phyloP scores from a whole-genome alignment of 2,329 filamentous ascomycete species.

The Basipetospora chlamydospora region DNA sequence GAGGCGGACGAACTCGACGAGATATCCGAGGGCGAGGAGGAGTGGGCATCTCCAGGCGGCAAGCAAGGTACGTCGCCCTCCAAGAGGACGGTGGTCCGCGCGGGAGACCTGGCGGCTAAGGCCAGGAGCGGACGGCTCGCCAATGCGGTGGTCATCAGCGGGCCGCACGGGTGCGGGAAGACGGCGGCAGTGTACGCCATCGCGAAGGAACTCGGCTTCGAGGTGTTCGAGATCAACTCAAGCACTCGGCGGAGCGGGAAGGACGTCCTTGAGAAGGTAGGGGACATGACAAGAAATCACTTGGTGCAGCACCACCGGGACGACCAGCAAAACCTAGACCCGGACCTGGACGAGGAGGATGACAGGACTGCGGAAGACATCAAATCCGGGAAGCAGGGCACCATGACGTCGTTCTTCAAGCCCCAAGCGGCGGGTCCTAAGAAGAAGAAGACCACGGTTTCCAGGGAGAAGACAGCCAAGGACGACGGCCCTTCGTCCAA shows the following conservation, averaged over 20 bases:
- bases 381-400: conserved; percentile 59
- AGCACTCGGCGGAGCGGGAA: conserved; percentile 72
- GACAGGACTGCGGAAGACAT: conserved; percentile 32
- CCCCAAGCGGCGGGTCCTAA: conserved; percentile 22
- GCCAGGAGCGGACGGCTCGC: conserved; percentile 36
- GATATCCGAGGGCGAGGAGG: conserved; percentile 44
- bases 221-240: conserved; percentile 89
- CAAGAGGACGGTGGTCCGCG: conserved; percentile 41
- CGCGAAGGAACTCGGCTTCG: conserved; percentile 81
- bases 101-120: conserved; percentile 19
- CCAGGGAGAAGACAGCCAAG: conserved; percentile 3
- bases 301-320: conserved; percentile 47
- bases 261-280: conserved; percentile 81
- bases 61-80: too few relatives aligned
- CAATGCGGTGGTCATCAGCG: conserved; percentile 79
- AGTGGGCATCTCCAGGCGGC: conserved; percentile 23
- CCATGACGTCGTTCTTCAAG: conserved; percentile 71
- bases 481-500: too few relatives aligned
- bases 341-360: conserved; percentile 12
- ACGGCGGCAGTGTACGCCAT: conserved; percentile 85
- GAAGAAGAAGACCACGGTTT: conserved; percentile 18
- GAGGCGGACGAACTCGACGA: conserved; percentile 57
- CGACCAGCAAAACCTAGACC: conserved; percentile 16
- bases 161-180: conserved; percentile 82
- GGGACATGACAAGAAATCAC: conserved; percentile 95